Percentiles rank a stretch among this genome's conserved stretches.
Evolutionary conservation across 2,329 filamentous ascomycete species (phyloP).

Genomic region (Trichoderma hamatum): DNA sequence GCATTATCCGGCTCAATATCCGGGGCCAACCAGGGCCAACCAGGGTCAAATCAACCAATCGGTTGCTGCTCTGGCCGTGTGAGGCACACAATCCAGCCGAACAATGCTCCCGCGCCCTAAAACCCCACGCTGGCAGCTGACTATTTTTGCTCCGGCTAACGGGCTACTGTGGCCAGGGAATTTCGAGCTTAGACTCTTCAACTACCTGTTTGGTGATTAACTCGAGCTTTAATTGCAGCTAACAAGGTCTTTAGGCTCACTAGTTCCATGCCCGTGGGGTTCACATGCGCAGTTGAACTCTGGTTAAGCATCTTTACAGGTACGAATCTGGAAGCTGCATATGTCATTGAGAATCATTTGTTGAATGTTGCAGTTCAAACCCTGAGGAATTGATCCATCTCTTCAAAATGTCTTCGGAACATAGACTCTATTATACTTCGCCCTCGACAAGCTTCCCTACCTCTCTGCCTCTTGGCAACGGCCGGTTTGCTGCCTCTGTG

Average conservation of each 20-base stretch:
- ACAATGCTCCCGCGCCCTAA: constrained; percentile 7
- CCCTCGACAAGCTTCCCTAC: constrained; percentile 23
- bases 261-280: not conserved
- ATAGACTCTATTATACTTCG: constrained; percentile 15
- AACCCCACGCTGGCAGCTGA: constrained; percentile 18
- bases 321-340: not conserved
- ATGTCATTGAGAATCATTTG: not conserved
- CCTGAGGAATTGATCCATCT: not conserved
- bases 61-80: not conserved
- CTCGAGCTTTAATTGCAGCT: not conserved
- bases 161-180: not conserved
- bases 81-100: constrained; percentile 9
- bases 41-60: constrained; percentile 6
- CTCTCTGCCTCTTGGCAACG: constrained; percentile 24
- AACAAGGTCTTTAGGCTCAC: not conserved
- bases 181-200: not conserved
- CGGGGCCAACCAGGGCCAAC: not conserved
- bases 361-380: not conserved
- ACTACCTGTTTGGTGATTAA: not conserved
- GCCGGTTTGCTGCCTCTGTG: constrained; percentile 21
- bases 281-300: not conserved
- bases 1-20: constrained; percentile 24
- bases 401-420: constrained; percentile 19
- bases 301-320: not conserved
- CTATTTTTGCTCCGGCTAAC: constrained; percentile 5